Evolutionary conservation across 768 basidiomycete genomes (phyloP), one percentile per base, ranked within the genome.

Genomic region (Chiua virens): DNA sequence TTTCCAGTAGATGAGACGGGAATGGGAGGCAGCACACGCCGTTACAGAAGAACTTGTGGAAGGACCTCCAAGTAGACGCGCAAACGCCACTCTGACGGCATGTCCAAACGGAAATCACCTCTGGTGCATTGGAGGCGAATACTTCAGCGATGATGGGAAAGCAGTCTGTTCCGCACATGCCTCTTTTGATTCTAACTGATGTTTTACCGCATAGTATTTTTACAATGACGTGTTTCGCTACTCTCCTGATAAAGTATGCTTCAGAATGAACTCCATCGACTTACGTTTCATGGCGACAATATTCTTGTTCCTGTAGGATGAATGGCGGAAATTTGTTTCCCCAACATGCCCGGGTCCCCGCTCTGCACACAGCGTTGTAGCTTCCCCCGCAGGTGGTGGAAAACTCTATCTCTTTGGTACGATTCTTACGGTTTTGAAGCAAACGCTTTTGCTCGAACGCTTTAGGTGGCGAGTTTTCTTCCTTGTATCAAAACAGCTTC

Each of bases 191-290:
- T 11, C 20, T 10, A 27, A 7, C 43, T 52, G 5, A 56, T 32
- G 11, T 3, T n/a, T 17, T 5, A 22, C 3, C 20, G 10, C 20
- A 4, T 44, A 90, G 87, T 81, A 91, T 64, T 91, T 92, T 68
- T 93, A 92, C 70, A 89, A 86, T 57, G 92, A 94, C 58, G 83
- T 92, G 0, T 94, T 86, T 67, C 77, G 93, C 20, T 95, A 95
- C 67, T 79, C 85, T 1, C 89, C 92, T 0, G 89, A 91, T 34
- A 92, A 92, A 75, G 83, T 81, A 30, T 15, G 68, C 53, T 32
- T 36, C 28, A 8, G 8, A 35, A 35, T n/a, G n/a, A n/a, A n/a
- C n/a, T n/a, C n/a, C n/a, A n/a, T n/a, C n/a, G n/a, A n/a, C n/a
- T n/a, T 5, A 30, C 9, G 14, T 13, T 18, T 2, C 21, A 37